Evolutionary conservation across 2,329 filamentous ascomycete species (phyloP), one percentile per base, ranked within the genome.

Genomic region (Exophiala phaeomuriformis): DNA sequence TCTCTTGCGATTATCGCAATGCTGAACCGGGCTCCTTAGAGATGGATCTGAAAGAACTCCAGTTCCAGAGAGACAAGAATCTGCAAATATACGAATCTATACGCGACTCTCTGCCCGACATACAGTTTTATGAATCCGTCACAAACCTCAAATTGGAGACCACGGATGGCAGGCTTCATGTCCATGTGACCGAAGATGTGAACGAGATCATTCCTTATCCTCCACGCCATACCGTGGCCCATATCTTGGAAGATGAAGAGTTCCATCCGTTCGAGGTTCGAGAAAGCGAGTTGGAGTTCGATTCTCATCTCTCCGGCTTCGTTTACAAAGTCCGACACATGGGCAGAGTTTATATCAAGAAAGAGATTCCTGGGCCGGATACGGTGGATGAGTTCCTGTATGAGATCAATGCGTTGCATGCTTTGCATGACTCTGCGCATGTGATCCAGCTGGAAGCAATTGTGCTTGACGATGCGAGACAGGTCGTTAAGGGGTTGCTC

Each of bases 301-400:
- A 94, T 61, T 87, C 88, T 0, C 93, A 98, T 72, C 82, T 97
- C 68, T 97, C 91, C 27, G 93, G 93, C 1, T 98, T 97, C 67
- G 93, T 97, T 12, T 98, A 97, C 77, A 95, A 94, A 68, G 89
- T 98, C 52, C 78, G 75, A 9, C 80, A 90, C 35, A 75, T 80
- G 53, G 83, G 80, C 6, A 73, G 78, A 53, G 74, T 82, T 1
- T 85, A 90, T 64, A 95, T 98, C 71, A 97, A 97, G 70, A 98
- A 98, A 69, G 93, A 98, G 66, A 97, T 98, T 10, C 93, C 93
- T 0, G 90, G 91, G 1, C 91, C 90, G 1, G 91, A 97, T 64
- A 93, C 88, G 0, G 85, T 97, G 19, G 91, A 97, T 58, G 93
- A 97, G 68, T 98, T 98, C 65, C 75, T 97, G 1, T 98, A 98